A percentile compares a stretch with the other conserved stretches of the same genome.
Evolutionary conservation across 306 rosid species (phyloP).

Genomic region (Gastrolobium bilobum): DNA sequence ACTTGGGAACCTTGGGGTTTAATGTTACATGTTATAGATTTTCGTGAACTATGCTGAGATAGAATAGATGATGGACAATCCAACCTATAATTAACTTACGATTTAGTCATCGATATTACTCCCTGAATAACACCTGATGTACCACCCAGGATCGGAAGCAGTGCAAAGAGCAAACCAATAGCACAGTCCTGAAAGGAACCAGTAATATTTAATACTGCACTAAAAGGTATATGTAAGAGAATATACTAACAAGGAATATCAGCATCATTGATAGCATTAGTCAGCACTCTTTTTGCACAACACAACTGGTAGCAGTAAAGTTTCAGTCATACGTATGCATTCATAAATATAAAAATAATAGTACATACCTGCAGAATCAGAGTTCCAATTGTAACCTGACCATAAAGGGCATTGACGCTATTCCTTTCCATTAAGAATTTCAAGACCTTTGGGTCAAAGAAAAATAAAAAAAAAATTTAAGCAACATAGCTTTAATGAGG

Average conservation of each 20-base stretch:
- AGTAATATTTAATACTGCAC: conserved; percentile 40
- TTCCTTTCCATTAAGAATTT: conserved; percentile 94
- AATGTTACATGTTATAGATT: conserved; percentile 16
- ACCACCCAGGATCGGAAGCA: conserved; percentile 95
- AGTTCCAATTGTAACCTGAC: conserved; percentile 94
- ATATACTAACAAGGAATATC: conserved; percentile 18
- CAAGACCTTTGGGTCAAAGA: conserved; percentile 71
- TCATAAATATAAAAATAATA: conserved; percentile 18
- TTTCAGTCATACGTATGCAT: conserved; percentile 25
- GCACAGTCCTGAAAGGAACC: conserved; percentile 84
- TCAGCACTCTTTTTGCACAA: conserved; percentile 43
- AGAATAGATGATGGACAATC: conserved; percentile 19
- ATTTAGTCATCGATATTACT: conserved; percentile 89
- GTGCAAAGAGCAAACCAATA: conserved; percentile 95
- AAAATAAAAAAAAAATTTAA: conserved; percentile 42
- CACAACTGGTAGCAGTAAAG: conserved; percentile 26
- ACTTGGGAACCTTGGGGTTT: conserved; percentile 30
- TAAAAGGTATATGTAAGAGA: conserved; percentile 12
- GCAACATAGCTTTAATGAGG: conserved; percentile 1
- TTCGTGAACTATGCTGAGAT: conserved; percentile 31
- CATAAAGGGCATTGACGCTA: conserved; percentile 82
- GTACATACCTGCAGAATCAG: conserved; percentile 84
- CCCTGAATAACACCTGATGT: conserved; percentile 96
- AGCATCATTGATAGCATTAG: conserved; percentile 27
- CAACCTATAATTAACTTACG: conserved; percentile 64